These are phyloP conservation scores for Citrus maxima DNA, from an alignment of 345 rosid species.

Conservation along the genomic window DNA sequence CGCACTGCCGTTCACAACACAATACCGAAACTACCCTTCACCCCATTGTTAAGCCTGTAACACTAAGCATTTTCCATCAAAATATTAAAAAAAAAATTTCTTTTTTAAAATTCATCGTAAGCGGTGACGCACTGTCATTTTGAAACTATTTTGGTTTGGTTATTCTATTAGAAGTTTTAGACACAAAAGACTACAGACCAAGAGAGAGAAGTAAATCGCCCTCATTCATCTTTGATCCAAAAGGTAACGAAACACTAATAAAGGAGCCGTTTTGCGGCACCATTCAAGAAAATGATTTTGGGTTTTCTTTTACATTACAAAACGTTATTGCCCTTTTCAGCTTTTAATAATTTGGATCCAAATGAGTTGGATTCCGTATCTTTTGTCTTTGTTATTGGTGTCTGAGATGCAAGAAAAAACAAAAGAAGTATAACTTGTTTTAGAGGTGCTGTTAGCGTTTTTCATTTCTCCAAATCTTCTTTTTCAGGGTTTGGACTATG, in stretches of 20 bases:
- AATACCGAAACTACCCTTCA: no score
- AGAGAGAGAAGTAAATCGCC: no score
- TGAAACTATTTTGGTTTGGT: no score
- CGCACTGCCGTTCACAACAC: no score
- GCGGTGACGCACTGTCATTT: conserved; percentile 6
- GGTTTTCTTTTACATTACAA: neutral
- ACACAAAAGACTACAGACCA: no score
- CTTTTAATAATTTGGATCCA: neutral
- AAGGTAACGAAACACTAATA: no score
- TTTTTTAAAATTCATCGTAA: neutral
- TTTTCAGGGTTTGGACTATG: neutral
- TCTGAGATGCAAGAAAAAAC: neutral
- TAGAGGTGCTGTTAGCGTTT: neutral
- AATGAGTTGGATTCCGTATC: neutral
- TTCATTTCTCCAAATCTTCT: neutral
- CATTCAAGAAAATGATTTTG: neutral
- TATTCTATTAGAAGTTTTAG: no score
- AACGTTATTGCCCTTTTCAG: neutral
- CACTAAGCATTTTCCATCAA: no score
- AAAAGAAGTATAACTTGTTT: neutral
- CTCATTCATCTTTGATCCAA: no score
- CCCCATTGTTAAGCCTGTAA: no score
- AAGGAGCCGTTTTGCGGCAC: neutral
- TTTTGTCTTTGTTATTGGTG: neutral
- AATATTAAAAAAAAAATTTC: no score